A percentile compares a stretch with the other conserved stretches of the same genome.
These are phyloP conservation scores for Capillidium heterosporum DNA, from an alignment of 371 early-diverging fungal species.

Conservation along the genomic window DNA sequence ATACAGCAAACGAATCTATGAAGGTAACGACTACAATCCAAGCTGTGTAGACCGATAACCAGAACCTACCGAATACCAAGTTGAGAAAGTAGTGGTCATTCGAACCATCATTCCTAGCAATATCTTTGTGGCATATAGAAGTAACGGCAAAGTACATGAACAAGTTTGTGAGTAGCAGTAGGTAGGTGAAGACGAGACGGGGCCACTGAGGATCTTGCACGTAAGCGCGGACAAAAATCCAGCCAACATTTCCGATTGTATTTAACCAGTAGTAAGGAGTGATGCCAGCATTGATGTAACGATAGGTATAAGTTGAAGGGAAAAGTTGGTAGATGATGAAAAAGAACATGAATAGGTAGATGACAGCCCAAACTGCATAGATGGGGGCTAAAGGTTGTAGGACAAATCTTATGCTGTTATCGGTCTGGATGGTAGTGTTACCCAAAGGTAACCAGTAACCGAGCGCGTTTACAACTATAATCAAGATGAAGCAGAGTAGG, in stretches of 20 bases:
- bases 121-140: background rate
- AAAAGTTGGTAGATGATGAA: background rate
- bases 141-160: background rate
- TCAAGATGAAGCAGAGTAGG: background rate
- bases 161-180: background rate
- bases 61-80: background rate
- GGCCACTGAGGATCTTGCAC: background rate
- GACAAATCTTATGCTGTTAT: no score
- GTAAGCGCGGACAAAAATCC: background rate
- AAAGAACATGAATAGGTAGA: background rate
- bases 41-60: background rate
- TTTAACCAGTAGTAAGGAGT: background rate
- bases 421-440: background rate
- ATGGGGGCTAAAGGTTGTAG: background rate
- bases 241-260: background rate
- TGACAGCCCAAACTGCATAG: background rate
- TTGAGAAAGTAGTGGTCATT: background rate
- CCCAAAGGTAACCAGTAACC: background rate
- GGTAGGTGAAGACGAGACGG: background rate
- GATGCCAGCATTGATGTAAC: background rate
- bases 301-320: background rate
- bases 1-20: background rate
- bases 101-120: background rate
- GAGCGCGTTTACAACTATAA: background rate
- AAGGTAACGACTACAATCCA: background rate